phyloP scores from a whole-genome alignment of 192 early-diverging fungal species.

The Coemansia sp. region DNA sequence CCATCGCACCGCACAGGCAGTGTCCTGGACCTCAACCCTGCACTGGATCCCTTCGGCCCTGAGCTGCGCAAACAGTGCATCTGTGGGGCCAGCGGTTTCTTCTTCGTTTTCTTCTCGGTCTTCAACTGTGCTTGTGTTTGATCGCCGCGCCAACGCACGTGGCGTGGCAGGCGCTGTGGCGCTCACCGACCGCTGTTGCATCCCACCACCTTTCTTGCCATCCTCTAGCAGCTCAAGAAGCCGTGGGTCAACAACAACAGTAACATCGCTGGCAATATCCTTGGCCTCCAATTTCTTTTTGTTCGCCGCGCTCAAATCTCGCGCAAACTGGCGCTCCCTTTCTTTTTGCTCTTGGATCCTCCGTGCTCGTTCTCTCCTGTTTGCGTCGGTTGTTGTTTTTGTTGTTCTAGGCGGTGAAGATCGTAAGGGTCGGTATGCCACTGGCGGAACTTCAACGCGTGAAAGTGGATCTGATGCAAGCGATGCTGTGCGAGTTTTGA shows the following conservation, averaged over 20 bases:
- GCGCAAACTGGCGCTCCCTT: constrained; percentile 10
- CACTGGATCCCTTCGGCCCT: constrained; percentile 9
- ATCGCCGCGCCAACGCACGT: neutral
- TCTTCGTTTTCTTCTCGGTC: neutral
- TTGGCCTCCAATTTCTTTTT: constrained; percentile 13
- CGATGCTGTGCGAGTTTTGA: no score
- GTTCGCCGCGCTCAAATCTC: constrained; percentile 14
- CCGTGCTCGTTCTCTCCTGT: constrained; percentile 3
- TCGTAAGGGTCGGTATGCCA: no score
- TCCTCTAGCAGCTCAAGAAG: constrained; percentile 9
- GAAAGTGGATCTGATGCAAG: neutral
- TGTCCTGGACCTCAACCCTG: neutral
- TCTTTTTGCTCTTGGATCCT: constrained; percentile 10
- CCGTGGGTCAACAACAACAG: constrained; percentile 24
- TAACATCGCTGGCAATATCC: constrained; percentile 24
- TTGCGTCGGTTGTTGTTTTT: neutral
- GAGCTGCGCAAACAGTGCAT: constrained; percentile 10
- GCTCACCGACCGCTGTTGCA: neutral
- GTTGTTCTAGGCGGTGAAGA: no score
- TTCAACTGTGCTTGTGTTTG: no score
- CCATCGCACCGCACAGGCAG: constrained; percentile 21
- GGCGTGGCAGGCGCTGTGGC: neutral
- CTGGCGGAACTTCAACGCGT: no score
- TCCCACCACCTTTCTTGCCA: neutral
- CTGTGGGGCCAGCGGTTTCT: neutral